phyloP scores from a whole-genome alignment of 1,284 basidiomycete genomes.

The Cerioporus squamosus region DNA sequence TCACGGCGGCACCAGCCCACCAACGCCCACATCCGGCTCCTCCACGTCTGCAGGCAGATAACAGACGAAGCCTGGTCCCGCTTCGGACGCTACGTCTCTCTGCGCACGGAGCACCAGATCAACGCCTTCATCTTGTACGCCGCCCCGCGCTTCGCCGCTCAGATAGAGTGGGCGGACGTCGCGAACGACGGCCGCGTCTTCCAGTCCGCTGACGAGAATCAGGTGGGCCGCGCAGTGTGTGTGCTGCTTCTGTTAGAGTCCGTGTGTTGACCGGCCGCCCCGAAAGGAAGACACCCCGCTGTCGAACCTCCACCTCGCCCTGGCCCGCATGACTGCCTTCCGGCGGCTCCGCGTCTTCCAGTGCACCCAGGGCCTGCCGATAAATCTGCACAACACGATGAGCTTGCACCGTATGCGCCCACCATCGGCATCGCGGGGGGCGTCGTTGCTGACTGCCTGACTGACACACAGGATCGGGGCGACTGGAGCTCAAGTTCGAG shows the following conservation, averaged over 20 bases:
- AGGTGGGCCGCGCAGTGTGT: slow-evolving; percentile 22
- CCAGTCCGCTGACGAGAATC: slow-evolving; percentile 12
- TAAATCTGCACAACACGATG: slow-evolving; percentile 24
- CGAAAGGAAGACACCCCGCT: slow-evolving; percentile 26
- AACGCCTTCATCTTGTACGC: slow-evolving; percentile 33
- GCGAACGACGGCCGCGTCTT: slow-evolving; percentile 46
- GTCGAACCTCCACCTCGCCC: slow-evolving; percentile 40
- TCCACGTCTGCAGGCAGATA: slow-evolving; percentile 38
- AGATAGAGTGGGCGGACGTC: slow-evolving; percentile 41
- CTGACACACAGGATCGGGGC: slow-evolving; percentile 11
- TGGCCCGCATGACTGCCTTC: slow-evolving; percentile 38
- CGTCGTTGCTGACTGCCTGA: background rate
- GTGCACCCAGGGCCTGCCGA: slow-evolving; percentile 32
- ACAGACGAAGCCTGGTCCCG: slow-evolving; percentile 34
- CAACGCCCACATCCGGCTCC: slow-evolving; percentile 40
- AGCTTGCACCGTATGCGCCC: slow-evolving; percentile 11
- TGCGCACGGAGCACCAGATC: slow-evolving; percentile 44
- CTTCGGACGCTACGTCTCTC: slow-evolving; percentile 41
- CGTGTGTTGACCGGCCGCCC: slow-evolving; percentile 15
- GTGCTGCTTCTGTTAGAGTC: slow-evolving; percentile 20
- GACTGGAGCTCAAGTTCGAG: slow-evolving; percentile 41
- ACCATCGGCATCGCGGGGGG: background rate
- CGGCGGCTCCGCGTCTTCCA: slow-evolving; percentile 44
- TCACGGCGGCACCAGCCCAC: slow-evolving; percentile 36
- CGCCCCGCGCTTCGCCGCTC: slow-evolving; percentile 23